These are phyloP conservation scores for Ceratocystis ficicola DNA, from an alignment of 2,329 filamentous ascomycete species.

Conservation along the genomic window DNA sequence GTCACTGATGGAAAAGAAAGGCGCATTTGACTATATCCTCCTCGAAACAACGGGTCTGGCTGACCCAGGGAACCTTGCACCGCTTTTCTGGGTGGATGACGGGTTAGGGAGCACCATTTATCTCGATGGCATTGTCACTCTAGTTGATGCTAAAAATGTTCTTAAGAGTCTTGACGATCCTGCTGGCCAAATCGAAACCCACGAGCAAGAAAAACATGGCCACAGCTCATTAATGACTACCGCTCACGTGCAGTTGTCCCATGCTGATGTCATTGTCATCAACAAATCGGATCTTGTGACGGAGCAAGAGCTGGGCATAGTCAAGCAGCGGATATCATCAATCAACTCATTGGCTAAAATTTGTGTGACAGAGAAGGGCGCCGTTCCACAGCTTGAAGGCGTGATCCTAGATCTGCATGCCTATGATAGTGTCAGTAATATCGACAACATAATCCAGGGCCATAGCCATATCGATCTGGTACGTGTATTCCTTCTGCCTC, in stretches of 20 bases:
- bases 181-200: constrained; percentile 40
- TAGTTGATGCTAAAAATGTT: constrained; percentile 93
- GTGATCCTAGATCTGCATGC: constrained; percentile 82
- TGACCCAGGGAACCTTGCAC: constrained; percentile 89
- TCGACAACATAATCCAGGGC: constrained; percentile 62
- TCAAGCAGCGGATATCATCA: constrained; percentile 59
- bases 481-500: constrained; percentile 28
- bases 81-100: constrained; percentile 95
- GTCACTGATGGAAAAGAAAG: constrained; percentile 84
- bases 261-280: constrained; percentile 87
- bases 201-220: constrained; percentile 44
- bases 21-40: constrained; percentile 92
- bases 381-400: constrained; percentile 71
- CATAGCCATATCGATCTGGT: constrained; percentile 87
- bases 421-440: constrained; percentile 67
- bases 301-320: constrained; percentile 52
- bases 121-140: constrained; percentile 87
- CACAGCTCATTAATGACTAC: constrained; percentile 68
- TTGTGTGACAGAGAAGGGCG: constrained; percentile 66
- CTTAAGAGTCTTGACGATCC: constrained; percentile 67
- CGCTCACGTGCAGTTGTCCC: constrained; percentile 90
- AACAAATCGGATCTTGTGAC: constrained; percentile 86
- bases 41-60: constrained; percentile 92
- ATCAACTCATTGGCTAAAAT: constrained; percentile 87
- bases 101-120: constrained; percentile 91